phyloP scores from a whole-genome alignment of 108 stramenopile species.

The Aureococcus anophagefferens region DNA sequence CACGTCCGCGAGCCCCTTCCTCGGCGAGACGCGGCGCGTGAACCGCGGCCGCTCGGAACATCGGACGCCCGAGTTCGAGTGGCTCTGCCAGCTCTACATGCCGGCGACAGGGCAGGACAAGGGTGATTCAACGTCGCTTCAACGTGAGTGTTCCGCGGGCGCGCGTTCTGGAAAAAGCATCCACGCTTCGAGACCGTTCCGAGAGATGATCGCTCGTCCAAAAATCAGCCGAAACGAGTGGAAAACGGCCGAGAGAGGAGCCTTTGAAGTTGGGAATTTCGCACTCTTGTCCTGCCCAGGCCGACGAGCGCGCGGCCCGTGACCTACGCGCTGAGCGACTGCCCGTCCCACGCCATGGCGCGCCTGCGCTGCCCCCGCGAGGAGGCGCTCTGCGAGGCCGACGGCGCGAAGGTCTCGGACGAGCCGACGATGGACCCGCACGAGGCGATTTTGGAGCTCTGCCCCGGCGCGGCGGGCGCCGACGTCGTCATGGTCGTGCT shows the following conservation, averaged over 20 bases:
- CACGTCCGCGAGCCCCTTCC: too few relatives aligned
- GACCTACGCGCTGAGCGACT: conserved; percentile 1
- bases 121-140: too few relatives aligned
- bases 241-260: too few relatives aligned
- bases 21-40: background rate
- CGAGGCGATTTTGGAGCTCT: background rate
- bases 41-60: conserved; percentile 1
- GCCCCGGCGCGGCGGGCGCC: too few relatives aligned
- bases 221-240: too few relatives aligned
- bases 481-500: too few relatives aligned
- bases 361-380: conserved; percentile 1
- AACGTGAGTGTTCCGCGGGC: too few relatives aligned
- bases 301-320: background rate
- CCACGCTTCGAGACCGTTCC: too few relatives aligned
- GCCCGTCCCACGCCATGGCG: conserved; percentile 4
- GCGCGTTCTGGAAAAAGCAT: too few relatives aligned
- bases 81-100: conserved; percentile 40
- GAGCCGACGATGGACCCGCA: conserved; percentile 9
- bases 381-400: background rate
- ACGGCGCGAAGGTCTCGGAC: conserved; percentile 5
- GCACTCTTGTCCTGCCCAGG: too few relatives aligned
- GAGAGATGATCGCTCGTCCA: too few relatives aligned
- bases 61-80: conserved; percentile 15
- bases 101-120: conserved; percentile 35
- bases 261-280: too few relatives aligned